These are phyloP conservation scores for Penicillium paxilli DNA, from an alignment of 495 filamentous ascomycete species.

Conservation along the genomic window DNA sequence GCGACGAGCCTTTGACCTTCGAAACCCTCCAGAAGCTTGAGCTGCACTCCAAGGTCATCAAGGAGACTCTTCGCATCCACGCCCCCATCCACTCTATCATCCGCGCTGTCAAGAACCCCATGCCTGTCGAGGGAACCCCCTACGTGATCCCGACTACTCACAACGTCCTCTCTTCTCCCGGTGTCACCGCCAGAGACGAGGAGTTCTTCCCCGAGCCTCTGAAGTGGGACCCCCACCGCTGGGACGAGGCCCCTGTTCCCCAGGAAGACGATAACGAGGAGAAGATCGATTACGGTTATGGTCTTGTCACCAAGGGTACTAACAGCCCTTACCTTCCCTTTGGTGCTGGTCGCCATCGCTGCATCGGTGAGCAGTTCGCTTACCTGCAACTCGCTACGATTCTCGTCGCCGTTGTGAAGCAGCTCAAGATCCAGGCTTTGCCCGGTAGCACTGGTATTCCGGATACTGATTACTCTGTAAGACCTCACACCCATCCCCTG, in stretches of 20 bases:
- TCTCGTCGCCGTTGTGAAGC: constrained; percentile 44
- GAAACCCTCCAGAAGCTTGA: constrained; percentile 54
- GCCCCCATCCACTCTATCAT: constrained; percentile 66
- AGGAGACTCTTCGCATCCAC: constrained; percentile 63
- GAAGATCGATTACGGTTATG: constrained; percentile 50
- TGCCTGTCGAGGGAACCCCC: constrained; percentile 47
- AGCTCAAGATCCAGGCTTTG: constrained; percentile 43
- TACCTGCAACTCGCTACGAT: constrained; percentile 54
- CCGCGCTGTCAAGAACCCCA: constrained; percentile 60
- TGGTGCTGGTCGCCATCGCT: constrained; percentile 56
- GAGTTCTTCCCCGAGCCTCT: constrained; percentile 48
- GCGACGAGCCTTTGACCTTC: constrained; percentile 54
- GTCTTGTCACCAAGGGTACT: constrained; percentile 50
- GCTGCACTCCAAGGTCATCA: constrained; percentile 58
- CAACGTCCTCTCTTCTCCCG: constrained; percentile 50
- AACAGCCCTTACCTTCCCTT: constrained; percentile 58
- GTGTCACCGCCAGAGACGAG: constrained; percentile 43
- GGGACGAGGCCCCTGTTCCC: constrained; percentile 35
- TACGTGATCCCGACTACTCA: constrained; percentile 50
- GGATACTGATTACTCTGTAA: constrained; percentile 53
- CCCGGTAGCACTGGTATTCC: constrained; percentile 33
- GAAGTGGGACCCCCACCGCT: constrained; percentile 54
- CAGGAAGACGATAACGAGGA: constrained; percentile 40
- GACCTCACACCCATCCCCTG: constrained; percentile 2
- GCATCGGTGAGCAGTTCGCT: constrained; percentile 58